Base-by-base conservation (phyloP, 2,329 filamentous ascomycete genomes). In the Drechslera avenae region DNA sequence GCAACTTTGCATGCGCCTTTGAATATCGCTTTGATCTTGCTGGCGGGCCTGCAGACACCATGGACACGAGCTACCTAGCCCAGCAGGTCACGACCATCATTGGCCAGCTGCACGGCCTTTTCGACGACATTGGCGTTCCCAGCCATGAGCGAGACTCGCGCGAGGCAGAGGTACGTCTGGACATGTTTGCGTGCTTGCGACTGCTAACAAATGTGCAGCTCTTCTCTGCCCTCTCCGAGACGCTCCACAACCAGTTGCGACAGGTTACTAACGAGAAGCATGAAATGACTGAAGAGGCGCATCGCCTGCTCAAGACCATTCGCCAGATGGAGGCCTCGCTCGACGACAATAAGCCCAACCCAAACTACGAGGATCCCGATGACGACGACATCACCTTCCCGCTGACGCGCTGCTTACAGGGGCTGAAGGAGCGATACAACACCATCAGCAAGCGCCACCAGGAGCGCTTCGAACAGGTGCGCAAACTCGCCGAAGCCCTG, bases 121-220 rank as follows among this genome's bases (percentile, higher is more conserved):
- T 97, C 69, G 94, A 99, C 74, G 93, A 99, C 72, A 99, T 99
- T 68, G 94, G 94, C 52, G 89, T 99, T n/a, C 85, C 93, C 21
- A 86, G 80, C 68, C 91, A 96, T 85, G 94, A 97, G 75, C 89
- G 94, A 68, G 91, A 97, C 71, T 82, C 85, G 41, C 84, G 94
- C 67, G 93, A 97, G 73, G 84, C 90, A 71, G 91, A 97, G 86
- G 92, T 95, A 79, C 52, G 52, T 46, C 17, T 33, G 1, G 18
- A 17, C 7, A n/a, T 28, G 30, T 2, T 30, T 35, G 23, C 34
- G 26, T 23, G 12, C 17, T 14, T 37, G 31, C 18, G 32, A 26
- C 19, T 18, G 41, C 54, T 57, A 37, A 57, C 47, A 14, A 14
- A 42, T 3, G 26, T 30, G 30, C 62, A 96, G 91, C 86, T 99